Percentiles rank a stretch among this genome's conserved stretches.
Conservation (phyloP, 129 eudicot species). For the Pseudognaphalium luteoalbum region DNA sequence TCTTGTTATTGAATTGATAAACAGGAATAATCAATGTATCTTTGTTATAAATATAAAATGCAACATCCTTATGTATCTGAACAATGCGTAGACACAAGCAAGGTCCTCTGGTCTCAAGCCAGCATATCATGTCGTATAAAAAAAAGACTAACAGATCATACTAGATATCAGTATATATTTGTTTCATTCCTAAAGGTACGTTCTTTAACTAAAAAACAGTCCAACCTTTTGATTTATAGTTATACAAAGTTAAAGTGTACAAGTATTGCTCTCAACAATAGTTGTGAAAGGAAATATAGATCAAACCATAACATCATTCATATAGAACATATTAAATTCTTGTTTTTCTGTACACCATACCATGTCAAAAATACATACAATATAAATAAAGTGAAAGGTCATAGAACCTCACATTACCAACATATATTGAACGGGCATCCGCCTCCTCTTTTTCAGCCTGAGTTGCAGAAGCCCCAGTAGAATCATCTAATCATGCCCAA, state of each 20-base stretch:
- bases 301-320: conserved; percentile 1
- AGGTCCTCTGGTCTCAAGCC: background rate
- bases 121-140: background rate
- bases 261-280: conserved; percentile 15
- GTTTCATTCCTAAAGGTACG: background rate
- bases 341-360: background rate
- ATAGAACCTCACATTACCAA: conserved; percentile 78
- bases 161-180: background rate
- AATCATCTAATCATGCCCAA: conserved; percentile 51
- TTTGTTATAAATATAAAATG: background rate
- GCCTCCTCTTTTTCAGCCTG: conserved; percentile 93
- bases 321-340: background rate
- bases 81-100: background rate
- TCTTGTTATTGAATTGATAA: background rate
- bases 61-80: background rate
- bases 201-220: background rate
- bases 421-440: conserved; percentile 87
- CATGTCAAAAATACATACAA: conserved; percentile 9
- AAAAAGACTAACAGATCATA: background rate
- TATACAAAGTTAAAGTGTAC: background rate
- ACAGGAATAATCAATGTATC: background rate
- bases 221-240: background rate
- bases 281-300: background rate
- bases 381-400: conserved; percentile 31
- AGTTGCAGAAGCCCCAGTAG: conserved; percentile 53